phyloP scores from a whole-genome alignment of 1,284 basidiomycete genomes.

The Ustilago trichophora region DNA sequence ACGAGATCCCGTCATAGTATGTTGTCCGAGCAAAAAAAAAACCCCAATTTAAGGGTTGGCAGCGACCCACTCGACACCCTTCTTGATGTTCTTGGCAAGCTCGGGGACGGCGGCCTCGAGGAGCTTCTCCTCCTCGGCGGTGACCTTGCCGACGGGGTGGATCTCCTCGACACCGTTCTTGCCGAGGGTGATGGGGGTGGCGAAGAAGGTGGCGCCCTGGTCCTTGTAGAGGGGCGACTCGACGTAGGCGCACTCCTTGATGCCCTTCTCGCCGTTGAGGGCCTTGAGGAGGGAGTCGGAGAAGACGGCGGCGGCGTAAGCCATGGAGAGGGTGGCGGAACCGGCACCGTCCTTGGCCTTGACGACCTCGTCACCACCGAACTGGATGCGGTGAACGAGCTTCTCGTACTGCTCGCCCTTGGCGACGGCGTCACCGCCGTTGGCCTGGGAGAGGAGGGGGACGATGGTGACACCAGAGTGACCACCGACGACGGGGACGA shows the following conservation, averaged over 20 bases:
- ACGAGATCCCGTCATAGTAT: too few relatives aligned
- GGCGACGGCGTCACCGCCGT: slow-evolving; percentile 73
- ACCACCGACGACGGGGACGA: slow-evolving; percentile 91
- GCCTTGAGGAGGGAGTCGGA: slow-evolving; percentile 83
- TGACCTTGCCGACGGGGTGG: slow-evolving; percentile 62
- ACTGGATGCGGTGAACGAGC: slow-evolving; percentile 80
- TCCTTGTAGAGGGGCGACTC: slow-evolving; percentile 78
- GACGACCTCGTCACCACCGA: slow-evolving; percentile 92
- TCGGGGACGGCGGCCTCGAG: slow-evolving; percentile 64
- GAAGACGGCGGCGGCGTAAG: slow-evolving; percentile 72
- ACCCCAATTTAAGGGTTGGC: slow-evolving; percentile 60
- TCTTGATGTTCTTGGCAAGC: slow-evolving; percentile 66
- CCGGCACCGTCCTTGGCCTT: slow-evolving; percentile 90
- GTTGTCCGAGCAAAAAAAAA: too few relatives aligned
- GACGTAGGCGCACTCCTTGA: slow-evolving; percentile 85
- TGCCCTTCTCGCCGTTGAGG: slow-evolving; percentile 85
- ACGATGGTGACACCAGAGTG: slow-evolving; percentile 97
- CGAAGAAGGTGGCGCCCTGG: slow-evolving; percentile 73
- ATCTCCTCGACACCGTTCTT: slow-evolving; percentile 64
- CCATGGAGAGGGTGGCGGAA: slow-evolving; percentile 88
- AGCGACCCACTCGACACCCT: slow-evolving; percentile 63
- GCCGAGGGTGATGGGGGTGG: slow-evolving; percentile 62
- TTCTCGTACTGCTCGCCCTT: slow-evolving; percentile 71
- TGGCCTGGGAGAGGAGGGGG: slow-evolving; percentile 91
- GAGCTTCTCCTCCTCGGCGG: slow-evolving; percentile 65